Conservation (phyloP, 2,329 filamentous ascomycete genomes). For the Juglanconis juglandina region DNA sequence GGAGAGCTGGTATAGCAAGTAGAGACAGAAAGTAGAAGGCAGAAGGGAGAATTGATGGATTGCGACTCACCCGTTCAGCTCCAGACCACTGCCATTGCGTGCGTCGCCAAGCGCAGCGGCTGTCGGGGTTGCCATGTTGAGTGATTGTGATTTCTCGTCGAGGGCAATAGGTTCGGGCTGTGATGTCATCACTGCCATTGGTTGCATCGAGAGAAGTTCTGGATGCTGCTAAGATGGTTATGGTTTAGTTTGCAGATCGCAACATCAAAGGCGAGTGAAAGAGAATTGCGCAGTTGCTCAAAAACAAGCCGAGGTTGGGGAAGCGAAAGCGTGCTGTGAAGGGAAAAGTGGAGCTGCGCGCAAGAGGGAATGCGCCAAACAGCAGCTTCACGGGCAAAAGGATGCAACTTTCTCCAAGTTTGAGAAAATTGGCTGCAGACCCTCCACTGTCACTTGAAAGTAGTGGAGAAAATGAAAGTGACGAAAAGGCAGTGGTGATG, state of each 20-base stretch:
- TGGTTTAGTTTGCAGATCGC: constrained; percentile 19
- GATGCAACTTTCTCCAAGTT: not conserved
- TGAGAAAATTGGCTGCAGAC: not conserved
- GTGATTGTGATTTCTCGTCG: constrained; percentile 49
- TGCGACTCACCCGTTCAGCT: constrained; percentile 56
- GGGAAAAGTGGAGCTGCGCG: constrained; percentile 5
- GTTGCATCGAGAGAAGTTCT: constrained; percentile 26
- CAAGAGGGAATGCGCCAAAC: not conserved
- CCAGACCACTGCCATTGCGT: constrained; percentile 23
- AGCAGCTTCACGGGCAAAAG: not conserved
- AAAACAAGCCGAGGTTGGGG: not conserved
- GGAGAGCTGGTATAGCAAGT: not conserved
- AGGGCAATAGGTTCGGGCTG: constrained; percentile 38
- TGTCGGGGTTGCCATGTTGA: constrained; percentile 40
- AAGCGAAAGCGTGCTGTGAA: not conserved
- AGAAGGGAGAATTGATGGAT: constrained; percentile 5
- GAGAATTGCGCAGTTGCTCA: constrained; percentile 15
- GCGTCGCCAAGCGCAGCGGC: constrained; percentile 41
- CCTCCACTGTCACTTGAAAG: not conserved
- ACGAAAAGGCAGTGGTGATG: constrained; percentile 13
- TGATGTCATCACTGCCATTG: constrained; percentile 54
- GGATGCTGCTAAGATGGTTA: constrained; percentile 23
- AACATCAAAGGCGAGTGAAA: constrained; percentile 32
- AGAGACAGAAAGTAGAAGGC: not conserved
- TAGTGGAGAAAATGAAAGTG: not conserved